Evolutionary conservation across 352 stramenopile species (phyloP).

Genomic region (Globisporangium camurandrum): DNA sequence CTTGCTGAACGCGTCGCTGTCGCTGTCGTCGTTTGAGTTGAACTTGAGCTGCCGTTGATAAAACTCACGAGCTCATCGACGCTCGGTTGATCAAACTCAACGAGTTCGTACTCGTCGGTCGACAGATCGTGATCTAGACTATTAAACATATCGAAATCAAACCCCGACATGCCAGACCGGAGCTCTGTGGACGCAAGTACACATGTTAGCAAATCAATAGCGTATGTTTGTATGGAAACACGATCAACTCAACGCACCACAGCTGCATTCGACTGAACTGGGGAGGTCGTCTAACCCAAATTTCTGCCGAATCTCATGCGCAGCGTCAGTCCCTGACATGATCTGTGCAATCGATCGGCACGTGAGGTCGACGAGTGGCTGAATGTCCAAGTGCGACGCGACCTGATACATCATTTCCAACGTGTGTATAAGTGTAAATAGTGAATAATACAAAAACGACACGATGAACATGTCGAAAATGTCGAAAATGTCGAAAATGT

Average conservation of each 20-base stretch:
- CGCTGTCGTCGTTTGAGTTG: neutral
- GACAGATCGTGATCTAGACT: conserved; percentile 67
- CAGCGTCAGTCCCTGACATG: conserved; percentile 74
- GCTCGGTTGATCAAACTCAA: conserved; percentile 77
- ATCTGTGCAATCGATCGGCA: conserved; percentile 79
- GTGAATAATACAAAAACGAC: too few species aligned
- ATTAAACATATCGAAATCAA: conserved; percentile 79
- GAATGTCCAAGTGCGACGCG: conserved; percentile 74
- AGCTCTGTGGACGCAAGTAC: conserved; percentile 22
- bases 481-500: too few species aligned
- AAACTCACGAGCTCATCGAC: conserved; percentile 78
- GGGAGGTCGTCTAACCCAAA: conserved; percentile 59
- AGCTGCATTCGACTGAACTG: conserved; percentile 35
- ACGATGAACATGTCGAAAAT: too few species aligned
- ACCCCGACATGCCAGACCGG: conserved; percentile 47
- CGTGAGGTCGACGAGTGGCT: conserved; percentile 71
- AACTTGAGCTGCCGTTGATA: conserved; percentile 48
- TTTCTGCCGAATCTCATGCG: conserved; percentile 68
- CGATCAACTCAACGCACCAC: conserved; percentile 17
- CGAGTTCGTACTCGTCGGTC: conserved; percentile 69
- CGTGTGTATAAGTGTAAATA: too few species aligned
- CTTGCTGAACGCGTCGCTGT: neutral
- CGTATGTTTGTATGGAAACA: neutral
- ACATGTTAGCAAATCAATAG: neutral
- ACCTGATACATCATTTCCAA: conserved; percentile 18